phyloP scores from a whole-genome alignment of 73 alveolate genomes.

The Symbiodinium pilosum region DNA sequence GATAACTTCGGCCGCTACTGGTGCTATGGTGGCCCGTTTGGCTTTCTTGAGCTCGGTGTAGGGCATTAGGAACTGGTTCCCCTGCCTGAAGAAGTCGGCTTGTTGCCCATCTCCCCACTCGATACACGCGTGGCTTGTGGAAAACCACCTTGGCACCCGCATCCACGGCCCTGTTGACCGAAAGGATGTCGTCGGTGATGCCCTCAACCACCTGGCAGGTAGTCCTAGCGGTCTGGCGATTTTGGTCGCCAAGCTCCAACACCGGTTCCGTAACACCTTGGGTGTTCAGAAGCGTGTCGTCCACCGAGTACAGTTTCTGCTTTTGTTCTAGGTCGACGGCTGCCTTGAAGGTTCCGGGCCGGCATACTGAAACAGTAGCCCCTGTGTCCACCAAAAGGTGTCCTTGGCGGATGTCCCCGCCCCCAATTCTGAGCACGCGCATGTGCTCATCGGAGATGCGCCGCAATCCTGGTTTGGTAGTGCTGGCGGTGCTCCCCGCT shows the following conservation, averaged over 20 bases:
- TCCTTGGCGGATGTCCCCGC: no score
- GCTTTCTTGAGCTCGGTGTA: neutral
- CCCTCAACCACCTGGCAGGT: slow-evolving; percentile 18
- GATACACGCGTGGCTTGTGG: neutral
- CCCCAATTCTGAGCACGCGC: no score
- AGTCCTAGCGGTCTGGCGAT: neutral
- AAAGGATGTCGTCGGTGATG: neutral
- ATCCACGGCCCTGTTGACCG: no score
- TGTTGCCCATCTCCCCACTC: slow-evolving; percentile 5
- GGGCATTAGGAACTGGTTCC: slow-evolving; percentile 1
- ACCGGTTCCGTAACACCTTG: neutral
- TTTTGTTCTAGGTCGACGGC: neutral
- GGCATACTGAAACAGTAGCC: no score
- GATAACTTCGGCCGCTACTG: neutral
- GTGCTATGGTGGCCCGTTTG: neutral
- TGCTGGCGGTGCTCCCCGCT: no score
- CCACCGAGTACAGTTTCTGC: neutral
- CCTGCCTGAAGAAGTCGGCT: neutral
- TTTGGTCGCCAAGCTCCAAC: neutral
- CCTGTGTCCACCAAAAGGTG: no score
- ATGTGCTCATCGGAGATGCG: no score
- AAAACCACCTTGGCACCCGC: neutral
- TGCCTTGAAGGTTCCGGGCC: neutral
- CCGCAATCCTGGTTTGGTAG: no score
- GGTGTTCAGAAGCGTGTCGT: neutral